Evolutionary conservation across 768 basidiomycete species (phyloP).

Genomic region (Lactifluus hygrophoroides): DNA sequence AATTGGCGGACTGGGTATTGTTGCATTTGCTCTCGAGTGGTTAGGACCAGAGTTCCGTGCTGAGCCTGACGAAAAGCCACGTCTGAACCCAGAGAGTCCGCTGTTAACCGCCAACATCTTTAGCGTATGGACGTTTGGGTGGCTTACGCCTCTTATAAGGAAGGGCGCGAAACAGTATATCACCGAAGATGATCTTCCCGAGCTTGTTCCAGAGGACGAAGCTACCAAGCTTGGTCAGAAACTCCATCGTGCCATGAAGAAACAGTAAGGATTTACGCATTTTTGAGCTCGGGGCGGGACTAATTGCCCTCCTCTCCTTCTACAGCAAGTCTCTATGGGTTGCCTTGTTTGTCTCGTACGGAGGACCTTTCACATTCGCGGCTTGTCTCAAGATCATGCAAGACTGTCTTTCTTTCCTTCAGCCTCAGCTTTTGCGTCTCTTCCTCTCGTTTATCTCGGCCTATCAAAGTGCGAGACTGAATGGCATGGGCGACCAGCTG

Average conservation of each 20-base stretch:
- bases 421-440: constrained; percentile 78
- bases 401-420: constrained; percentile 73
- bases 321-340: constrained; percentile 58
- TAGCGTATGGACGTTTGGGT: constrained; percentile 74
- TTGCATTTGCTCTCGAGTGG: constrained; percentile 59
- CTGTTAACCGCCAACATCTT: constrained; percentile 71
- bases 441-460: constrained; percentile 73
- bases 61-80: constrained; percentile 27
- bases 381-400: constrained; percentile 63
- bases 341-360: constrained; percentile 72
- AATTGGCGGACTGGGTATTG: constrained; percentile 37
- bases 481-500: constrained; percentile 21
- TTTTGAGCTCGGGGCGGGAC: background rate
- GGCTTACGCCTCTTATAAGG: constrained; percentile 76
- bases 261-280: constrained; percentile 44
- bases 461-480: constrained; percentile 51
- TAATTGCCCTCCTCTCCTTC: background rate
- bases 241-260: constrained; percentile 52
- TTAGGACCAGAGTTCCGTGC: constrained; percentile 50
- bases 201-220: constrained; percentile 58
- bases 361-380: constrained; percentile 60
- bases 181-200: constrained; percentile 80
- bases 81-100: constrained; percentile 52
- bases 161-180: constrained; percentile 60
- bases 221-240: constrained; percentile 56